phyloP scores from a whole-genome alignment of 2,329 filamentous ascomycete species.

The Hypoxylon sp. region DNA sequence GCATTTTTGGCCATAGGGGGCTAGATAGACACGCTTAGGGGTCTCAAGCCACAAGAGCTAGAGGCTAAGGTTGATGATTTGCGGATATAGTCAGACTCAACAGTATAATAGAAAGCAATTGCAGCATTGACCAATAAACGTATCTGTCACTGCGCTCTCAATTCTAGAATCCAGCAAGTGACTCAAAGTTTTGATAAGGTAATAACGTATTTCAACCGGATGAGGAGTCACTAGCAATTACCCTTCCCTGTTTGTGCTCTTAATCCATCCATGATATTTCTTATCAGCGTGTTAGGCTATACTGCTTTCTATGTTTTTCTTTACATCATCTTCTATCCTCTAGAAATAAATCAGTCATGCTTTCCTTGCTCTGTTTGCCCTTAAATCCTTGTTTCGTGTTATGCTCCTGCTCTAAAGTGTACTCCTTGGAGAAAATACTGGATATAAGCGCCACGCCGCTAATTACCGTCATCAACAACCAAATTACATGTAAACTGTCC shows the following conservation, averaged over 20 bases:
- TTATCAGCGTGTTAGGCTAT: not conserved
- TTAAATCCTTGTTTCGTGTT: constrained; percentile 18
- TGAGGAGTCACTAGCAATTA: not conserved
- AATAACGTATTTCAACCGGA: not conserved
- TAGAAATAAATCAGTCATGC: constrained; percentile 17
- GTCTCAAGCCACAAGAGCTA: constrained; percentile 3
- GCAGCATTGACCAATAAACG: constrained; percentile 17
- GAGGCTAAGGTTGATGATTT: constrained; percentile 13
- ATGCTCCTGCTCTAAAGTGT: constrained; percentile 24
- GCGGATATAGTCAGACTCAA: constrained; percentile 2
- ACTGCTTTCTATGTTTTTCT: not conserved
- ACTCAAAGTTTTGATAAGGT: not conserved
- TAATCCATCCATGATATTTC: not conserved
- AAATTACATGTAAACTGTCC: constrained; percentile 23
- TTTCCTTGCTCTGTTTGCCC: constrained; percentile 16
- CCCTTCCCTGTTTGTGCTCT: not conserved
- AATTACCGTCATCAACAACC: constrained; percentile 23
- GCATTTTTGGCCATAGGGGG: not conserved
- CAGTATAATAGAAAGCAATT: constrained; percentile 7
- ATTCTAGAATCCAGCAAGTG: not conserved
- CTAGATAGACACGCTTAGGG: constrained; percentile 14
- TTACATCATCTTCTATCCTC: not conserved
- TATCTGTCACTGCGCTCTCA: not conserved
- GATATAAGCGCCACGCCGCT: constrained; percentile 13
- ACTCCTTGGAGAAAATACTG: constrained; percentile 20